Evolutionary conservation across 2,329 filamentous ascomycete species (phyloP), one percentile per base, ranked within the genome.

Genomic region (Fusarium sp.): DNA sequence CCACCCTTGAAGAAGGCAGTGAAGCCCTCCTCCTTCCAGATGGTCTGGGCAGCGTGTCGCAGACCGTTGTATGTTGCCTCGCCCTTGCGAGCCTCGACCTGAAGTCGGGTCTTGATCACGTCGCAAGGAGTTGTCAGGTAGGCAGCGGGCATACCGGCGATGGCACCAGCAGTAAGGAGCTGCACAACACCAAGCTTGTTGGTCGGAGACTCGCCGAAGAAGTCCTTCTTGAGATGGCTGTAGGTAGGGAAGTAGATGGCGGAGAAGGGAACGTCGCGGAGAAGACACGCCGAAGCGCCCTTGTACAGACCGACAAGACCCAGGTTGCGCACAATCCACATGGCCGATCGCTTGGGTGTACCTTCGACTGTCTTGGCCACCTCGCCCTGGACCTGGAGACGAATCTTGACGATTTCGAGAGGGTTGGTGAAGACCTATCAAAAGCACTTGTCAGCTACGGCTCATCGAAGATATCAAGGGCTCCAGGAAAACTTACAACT

Each of bases 201-300:
- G 53, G 88, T 91, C 6, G 84, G 82, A 10, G 90, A 88, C 80
- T 99, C 95, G 77, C 95, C 94, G 70, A 98, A 99, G 73, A 94
- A 81, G 77, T 97, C 94, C 72, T 85, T 88, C 84, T 99, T 99
- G 70, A 99, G 79, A 75, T 99, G 95, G 75, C 86, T 91, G 82
- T 99, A 99, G 19, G 93, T 90, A 3, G 95, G 94, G 87, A 99
- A 99, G 82, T 99, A 99, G 73, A 99, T 99, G 70, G 92, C 93
- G 17, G 94, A 98, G 82, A 99, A 99, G 39, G 95, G 95, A 36
- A 98, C 92, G 76, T 99, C 95, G 68, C 95, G 93, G 64, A 98
- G 85, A 70, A 99, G 82, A 79, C 95, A 99, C 17, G 95, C 95
- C 39, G 89, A 92, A 17, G 94, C 95, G 61, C 95, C 95, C 84